Evolutionary conservation across 75 land plant species (phyloP), one percentile per base, ranked within the genome.

Genomic region (Gnetum montanum): DNA sequence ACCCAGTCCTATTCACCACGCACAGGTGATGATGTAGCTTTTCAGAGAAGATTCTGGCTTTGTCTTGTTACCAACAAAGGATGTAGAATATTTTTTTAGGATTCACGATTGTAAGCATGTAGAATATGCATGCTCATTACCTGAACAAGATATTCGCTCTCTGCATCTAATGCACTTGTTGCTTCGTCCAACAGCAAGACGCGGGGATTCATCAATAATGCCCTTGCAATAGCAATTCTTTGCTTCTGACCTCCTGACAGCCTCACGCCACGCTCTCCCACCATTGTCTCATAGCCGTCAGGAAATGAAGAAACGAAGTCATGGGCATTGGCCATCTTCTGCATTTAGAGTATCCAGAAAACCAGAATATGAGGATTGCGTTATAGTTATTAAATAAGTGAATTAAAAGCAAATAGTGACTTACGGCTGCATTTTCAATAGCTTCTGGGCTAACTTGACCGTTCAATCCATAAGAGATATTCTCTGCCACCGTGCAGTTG

Each of bases 111-210:
- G n/a, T n/a, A n/a, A n/a, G n/a, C n/a, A n/a, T n/a, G n/a, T n/a
- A n/a, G n/a, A n/a, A n/a, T n/a, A n/a, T n/a, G n/a, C n/a, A n/a
- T n/a, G n/a, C n/a, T 15, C 34, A 11, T n/a, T 57, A 86, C 99
- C 91, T 95, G 99, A 16, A 90, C 99, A 57, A 95, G 59, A 63
- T 74, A 90, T 68, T 95, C 99, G 45, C 96, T 89, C 61, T 95
- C 99, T 38, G 99, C 99, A 74, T 95, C 99, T 24, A 95, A 62
- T n/a, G 99, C 99, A 75, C 99, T 95, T 22, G 99, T 95, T 38
- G 99, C 99, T 66, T 95, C 99, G 64, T 95, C 99, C 61, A 95
- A 38, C 3, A 95, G 79, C 8, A 95, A 85, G 46, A 95, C 72
- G 47, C 68, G 66, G 6, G 99, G 87, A 56, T 95, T 70, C 99